Base-by-base conservation (phyloP, 305 asterid species). In the Fraxinus floribunda region DNA sequence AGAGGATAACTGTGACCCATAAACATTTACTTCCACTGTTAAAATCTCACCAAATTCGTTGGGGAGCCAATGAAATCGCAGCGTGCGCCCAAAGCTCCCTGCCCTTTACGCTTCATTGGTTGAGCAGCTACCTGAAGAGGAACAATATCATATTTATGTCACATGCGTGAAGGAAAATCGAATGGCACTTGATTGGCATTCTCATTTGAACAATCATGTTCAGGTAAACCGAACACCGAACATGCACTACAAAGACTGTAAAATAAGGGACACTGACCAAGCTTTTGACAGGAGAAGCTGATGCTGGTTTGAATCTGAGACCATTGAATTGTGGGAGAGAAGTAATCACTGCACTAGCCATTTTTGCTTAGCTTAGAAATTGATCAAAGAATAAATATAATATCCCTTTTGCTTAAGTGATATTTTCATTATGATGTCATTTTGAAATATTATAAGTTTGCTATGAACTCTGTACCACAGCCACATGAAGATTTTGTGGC, bases 1-100 rank as follows among this genome's bases (percentile, higher is more conserved):
- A 46, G 57, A 46, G 18, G 16, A 46, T 13, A 13, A 46, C 60
- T n/a, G 16, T 16, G 24, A 55, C 64, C 64, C 64, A 5, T 5
- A n/a, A 49, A 49, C 18, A 49, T 55, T 55, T 60, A 24, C 72
- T 22, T 24, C n/a, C 24, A 66, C 3, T 68, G 20, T n/a, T 1
- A 7, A 7, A 22, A 71, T 66, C 64, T 78, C 89, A 94, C 97
- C 95, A 94, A 80, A 76, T 94, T 94, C 1, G 98, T 94, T 9
- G 97, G 78, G 26, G 98, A 94, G 86, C 98, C 97, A 81, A 94
- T 94, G 94, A 92, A 94, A 81, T 86, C 97, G 49, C 97, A 94
- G 18, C 97, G 97, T 49, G 93, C 97, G 4, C 97, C 97, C 82
- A 90, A 62, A n/a, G 90, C 93, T 73, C 96, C 93, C 49, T 83